Percentiles rank a stretch among this genome's conserved stretches.
These are phyloP conservation scores for Phytopythium boreale DNA, from an alignment of 352 stramenopile genomes.

Conservation along the genomic window DNA sequence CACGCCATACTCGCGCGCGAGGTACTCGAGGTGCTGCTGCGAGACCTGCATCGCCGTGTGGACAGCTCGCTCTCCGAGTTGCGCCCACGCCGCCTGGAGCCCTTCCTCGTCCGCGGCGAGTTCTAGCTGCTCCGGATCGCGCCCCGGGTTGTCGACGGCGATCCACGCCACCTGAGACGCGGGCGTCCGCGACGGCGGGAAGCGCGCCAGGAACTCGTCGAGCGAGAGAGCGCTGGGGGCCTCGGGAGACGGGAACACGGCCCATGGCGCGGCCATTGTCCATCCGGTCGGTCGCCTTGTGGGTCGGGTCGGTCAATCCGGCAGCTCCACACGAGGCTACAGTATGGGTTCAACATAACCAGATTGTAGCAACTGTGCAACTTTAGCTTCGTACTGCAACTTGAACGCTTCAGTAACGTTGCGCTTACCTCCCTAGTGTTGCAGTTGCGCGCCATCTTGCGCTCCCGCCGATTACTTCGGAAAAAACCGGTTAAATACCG, in stretches of 20 bases:
- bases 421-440: background rate
- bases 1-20: conserved; percentile 3
- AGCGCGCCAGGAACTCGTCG: conserved; percentile 8
- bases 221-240: background rate
- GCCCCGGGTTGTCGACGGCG: conserved; percentile 1
- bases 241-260: conserved; percentile 7
- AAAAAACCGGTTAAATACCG: too few species aligned
- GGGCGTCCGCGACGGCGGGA: conserved; percentile 3
- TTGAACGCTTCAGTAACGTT: too few species aligned
- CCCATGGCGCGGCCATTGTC: background rate
- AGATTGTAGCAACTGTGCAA: too few species aligned
- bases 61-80: background rate
- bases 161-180: conserved; percentile 6
- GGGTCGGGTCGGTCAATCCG: too few species aligned
- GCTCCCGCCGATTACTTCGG: too few species aligned
- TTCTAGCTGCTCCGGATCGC: background rate
- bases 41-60: background rate
- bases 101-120: conserved; percentile 5
- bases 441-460: background rate
- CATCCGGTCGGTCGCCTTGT: too few species aligned
- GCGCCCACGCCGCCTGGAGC: conserved; percentile 2
- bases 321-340: too few species aligned
- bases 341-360: too few species aligned
- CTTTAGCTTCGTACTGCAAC: too few species aligned
- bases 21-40: background rate